Percentiles rank a stretch among this genome's conserved stretches.
These are phyloP conservation scores for Sclerotinia glacialis DNA, from an alignment of 2,329 filamentous ascomycete genomes.

Conservation along the genomic window DNA sequence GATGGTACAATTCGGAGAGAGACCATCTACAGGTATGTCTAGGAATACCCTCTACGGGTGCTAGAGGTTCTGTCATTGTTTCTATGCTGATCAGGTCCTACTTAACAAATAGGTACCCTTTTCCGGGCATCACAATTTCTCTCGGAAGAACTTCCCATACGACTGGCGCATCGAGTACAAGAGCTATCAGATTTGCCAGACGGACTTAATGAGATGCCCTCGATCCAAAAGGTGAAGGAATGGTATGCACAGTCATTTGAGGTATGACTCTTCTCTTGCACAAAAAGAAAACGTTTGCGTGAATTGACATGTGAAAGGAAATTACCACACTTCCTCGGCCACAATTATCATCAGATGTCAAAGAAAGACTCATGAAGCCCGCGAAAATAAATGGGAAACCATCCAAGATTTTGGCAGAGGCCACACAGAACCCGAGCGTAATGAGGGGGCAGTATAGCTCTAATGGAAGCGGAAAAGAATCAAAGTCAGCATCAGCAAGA, in stretches of 20 bases:
- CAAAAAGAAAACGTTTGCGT: slow-evolving; percentile 12
- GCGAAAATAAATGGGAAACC: slow-evolving; percentile 52
- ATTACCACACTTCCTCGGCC: slow-evolving; percentile 85
- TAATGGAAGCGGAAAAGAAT: slow-evolving; percentile 47
- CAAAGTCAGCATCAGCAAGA: slow-evolving; percentile 55
- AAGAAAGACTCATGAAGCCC: slow-evolving; percentile 73
- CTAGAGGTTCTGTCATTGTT: slow-evolving; percentile 4
- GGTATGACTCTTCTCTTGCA: slow-evolving; percentile 51
- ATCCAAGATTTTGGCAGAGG: slow-evolving; percentile 70
- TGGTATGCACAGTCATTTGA: slow-evolving; percentile 99
- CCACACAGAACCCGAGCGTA: slow-evolving; percentile 87
- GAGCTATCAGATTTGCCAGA: slow-evolving; percentile 90
- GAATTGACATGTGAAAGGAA: slow-evolving; percentile 58
- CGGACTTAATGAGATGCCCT: slow-evolving; percentile 96
- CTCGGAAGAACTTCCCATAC: slow-evolving; percentile 95
- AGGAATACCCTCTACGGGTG: not conserved
- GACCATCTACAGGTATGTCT: slow-evolving; percentile 76
- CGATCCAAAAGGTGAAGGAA: slow-evolving; percentile 89
- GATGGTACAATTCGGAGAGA: slow-evolving; percentile 98
- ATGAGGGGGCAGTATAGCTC: slow-evolving; percentile 76
- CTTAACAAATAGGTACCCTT: slow-evolving; percentile 66
- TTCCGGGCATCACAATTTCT: slow-evolving; percentile 98
- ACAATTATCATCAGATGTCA: slow-evolving; percentile 69
- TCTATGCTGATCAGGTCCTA: not conserved
- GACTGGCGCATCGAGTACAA: slow-evolving; percentile 91